Conservation (phyloP, 2,329 filamentous ascomycete species). For the Phaeomoniella chlamydospora region DNA sequence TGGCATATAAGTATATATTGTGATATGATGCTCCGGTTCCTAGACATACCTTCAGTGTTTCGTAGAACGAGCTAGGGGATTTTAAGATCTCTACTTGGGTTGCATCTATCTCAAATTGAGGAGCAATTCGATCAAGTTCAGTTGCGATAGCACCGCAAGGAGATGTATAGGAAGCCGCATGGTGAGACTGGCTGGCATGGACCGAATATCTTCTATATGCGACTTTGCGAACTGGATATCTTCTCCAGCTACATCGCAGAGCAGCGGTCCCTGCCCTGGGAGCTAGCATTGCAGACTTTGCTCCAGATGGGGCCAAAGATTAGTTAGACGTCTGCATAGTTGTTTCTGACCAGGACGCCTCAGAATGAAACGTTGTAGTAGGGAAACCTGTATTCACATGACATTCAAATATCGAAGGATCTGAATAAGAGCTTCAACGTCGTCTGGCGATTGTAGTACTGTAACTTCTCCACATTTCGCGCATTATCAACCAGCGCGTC, state of each 20-base stretch:
- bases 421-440: no score
- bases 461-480: no score
- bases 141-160: constrained; percentile 34
- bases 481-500: no score
- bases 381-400: no score
- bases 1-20: constrained; percentile 7
- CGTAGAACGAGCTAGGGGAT: constrained; percentile 80
- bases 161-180: neutral
- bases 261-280: neutral
- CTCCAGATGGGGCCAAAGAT: no score
- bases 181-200: neutral
- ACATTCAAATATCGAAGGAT: no score
- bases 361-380: no score
- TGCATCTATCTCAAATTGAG: constrained; percentile 74
- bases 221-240: neutral
- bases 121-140: constrained; percentile 78
- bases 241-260: neutral
- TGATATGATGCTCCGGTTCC: constrained; percentile 1
- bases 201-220: neutral
- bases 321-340: no score
- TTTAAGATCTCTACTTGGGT: constrained; percentile 67
- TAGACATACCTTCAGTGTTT: constrained; percentile 59
- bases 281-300: neutral
- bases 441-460: no score
- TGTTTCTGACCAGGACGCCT: no score